A percentile compares a stretch with the other conserved stretches of the same genome.
Conservation (phyloP, 2,329 filamentous ascomycete genomes). For the Neopestalotiopsis sp. region DNA sequence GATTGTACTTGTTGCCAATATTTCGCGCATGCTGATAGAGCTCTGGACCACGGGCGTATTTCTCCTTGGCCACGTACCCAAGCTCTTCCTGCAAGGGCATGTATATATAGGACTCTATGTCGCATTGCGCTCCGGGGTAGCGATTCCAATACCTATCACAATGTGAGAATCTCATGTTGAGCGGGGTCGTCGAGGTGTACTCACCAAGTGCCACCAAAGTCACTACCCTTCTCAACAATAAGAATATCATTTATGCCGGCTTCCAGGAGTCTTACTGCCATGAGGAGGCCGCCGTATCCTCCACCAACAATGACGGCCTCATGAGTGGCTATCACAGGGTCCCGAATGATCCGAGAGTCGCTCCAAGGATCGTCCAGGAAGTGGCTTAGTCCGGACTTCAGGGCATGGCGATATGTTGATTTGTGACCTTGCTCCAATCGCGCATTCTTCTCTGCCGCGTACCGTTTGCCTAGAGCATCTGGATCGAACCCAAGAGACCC, state of each 20-base stretch:
- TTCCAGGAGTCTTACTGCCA: neutral
- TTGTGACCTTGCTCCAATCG: neutral
- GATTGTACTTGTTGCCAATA: slow-evolving; percentile 42
- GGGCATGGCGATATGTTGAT: neutral
- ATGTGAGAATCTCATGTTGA: neutral
- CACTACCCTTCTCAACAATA: neutral
- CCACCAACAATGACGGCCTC: neutral
- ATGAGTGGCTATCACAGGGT: neutral
- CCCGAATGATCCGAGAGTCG: neutral
- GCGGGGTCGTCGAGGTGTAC: neutral
- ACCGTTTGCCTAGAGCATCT: neutral
- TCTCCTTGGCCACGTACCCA: slow-evolving; percentile 49
- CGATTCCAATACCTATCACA: slow-evolving; percentile 47
- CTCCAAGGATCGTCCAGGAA: neutral
- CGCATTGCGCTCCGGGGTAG: slow-evolving; percentile 51
- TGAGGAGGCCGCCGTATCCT: neutral
- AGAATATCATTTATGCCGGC: neutral
- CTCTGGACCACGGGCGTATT: slow-evolving; percentile 47
- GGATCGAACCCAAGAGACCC: neutral
- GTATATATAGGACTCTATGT: slow-evolving; percentile 53
- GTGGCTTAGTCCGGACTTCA: neutral
- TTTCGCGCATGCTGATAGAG: slow-evolving; percentile 43
- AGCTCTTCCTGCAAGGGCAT: slow-evolving; percentile 52
- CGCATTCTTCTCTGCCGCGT: neutral
- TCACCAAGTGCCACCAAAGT: neutral